These are phyloP conservation scores for Salvia miltiorrhiza DNA, from an alignment of 257 asterid genomes.

Conservation along the genomic window DNA sequence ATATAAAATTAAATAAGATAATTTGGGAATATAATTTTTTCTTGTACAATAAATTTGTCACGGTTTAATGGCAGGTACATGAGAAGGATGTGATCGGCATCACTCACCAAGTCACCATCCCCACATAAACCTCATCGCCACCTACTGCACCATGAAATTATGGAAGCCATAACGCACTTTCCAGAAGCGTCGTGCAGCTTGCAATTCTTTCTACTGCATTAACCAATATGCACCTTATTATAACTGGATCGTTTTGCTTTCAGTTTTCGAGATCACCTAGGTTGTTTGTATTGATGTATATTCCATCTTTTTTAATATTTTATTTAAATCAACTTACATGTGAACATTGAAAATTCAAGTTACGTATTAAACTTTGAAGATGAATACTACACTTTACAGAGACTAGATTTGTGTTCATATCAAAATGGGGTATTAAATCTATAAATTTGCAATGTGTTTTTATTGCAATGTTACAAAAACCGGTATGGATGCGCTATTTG, in stretches of 20 bases:
- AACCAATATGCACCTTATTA: background rate
- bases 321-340: background rate
- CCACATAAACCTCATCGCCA: conserved; percentile 78
- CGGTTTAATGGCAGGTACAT: conserved; percentile 55
- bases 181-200: background rate
- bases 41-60: background rate
- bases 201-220: background rate
- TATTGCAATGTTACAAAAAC: too few species aligned
- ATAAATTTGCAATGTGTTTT: background rate
- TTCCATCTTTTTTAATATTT: background rate
- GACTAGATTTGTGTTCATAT: background rate
- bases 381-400: background rate
- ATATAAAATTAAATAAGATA: too few species aligned
- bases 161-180: conserved; percentile 69
- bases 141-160: conserved; percentile 80
- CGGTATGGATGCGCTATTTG: too few species aligned
- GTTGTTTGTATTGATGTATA: conserved; percentile 16
- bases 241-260: background rate
- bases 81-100: conserved; percentile 94
- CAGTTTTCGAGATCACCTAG: background rate
- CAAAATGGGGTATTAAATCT: background rate
- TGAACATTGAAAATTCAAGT: background rate
- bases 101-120: conserved; percentile 97
- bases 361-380: background rate
- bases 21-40: too few species aligned